Evolutionary conservation across 2,329 filamentous ascomycete species (phyloP).

Genomic region (Cladosporium sp.): DNA sequence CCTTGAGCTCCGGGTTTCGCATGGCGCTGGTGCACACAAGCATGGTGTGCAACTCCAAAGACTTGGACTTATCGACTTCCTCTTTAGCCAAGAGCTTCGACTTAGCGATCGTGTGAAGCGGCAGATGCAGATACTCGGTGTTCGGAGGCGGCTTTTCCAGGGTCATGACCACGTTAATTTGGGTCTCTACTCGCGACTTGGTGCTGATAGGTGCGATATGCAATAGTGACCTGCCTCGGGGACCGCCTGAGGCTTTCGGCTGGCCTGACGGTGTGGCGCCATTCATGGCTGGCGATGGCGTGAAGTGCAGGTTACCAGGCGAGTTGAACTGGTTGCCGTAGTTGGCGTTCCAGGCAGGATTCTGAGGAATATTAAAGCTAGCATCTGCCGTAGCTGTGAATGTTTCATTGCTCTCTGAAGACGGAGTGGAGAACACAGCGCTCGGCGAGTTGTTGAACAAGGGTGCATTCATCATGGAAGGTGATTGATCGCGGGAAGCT

Average conservation of each 20-base stretch:
- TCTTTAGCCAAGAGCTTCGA: slow-evolving; percentile 84
- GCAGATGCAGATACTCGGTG: slow-evolving; percentile 80
- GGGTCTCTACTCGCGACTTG: slow-evolving; percentile 94
- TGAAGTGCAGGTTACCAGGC: slow-evolving; percentile 37
- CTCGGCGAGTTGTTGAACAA: slow-evolving; percentile 38
- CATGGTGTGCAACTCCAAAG: slow-evolving; percentile 75
- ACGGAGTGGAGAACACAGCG: slow-evolving; percentile 42
- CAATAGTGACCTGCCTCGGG: slow-evolving; percentile 34
- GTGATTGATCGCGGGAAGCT: slow-evolving; percentile 36
- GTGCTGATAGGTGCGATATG: slow-evolving; percentile 42
- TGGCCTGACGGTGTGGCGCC: slow-evolving; percentile 29
- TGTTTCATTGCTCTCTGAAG: slow-evolving; percentile 39
- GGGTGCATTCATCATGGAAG: slow-evolving; percentile 29
- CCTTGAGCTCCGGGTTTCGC: slow-evolving; percentile 66
- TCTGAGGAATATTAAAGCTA: slow-evolving; percentile 30
- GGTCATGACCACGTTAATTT: slow-evolving; percentile 84
- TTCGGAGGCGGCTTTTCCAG: slow-evolving; percentile 74
- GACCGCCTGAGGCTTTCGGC: slow-evolving; percentile 16
- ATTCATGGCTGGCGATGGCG: slow-evolving; percentile 40
- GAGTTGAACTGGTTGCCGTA: slow-evolving; percentile 35
- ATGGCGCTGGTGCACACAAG: slow-evolving; percentile 93
- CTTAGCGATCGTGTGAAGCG: slow-evolving; percentile 89
- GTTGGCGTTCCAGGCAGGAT: slow-evolving; percentile 37
- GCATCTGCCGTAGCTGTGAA: slow-evolving; percentile 35
- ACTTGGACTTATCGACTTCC: slow-evolving; percentile 68